These are phyloP conservation scores for Malbranchea zuffiana DNA, from an alignment of 2,329 filamentous ascomycete genomes.

Conservation along the genomic window DNA sequence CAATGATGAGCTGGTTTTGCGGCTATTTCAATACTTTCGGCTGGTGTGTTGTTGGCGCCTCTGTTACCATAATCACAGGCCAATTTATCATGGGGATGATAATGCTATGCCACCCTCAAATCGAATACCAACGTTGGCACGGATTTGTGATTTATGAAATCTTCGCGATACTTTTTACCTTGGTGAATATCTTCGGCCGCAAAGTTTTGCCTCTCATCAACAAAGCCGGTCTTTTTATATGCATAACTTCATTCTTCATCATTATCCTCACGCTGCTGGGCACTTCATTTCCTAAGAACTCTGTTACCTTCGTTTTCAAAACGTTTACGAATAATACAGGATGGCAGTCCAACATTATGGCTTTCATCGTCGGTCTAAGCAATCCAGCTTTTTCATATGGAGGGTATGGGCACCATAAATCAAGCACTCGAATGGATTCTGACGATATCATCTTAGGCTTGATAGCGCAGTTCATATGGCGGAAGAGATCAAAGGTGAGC, in stretches of 20 bases:
- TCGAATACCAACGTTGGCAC: neutral
- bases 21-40: conserved; percentile 2
- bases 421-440: no score
- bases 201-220: neutral
- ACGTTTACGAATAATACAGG: conserved; percentile 42
- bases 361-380: conserved; percentile 42
- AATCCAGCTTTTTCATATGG: conserved; percentile 21
- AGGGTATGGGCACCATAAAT: neutral
- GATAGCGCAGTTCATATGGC: conserved; percentile 41
- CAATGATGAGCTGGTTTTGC: conserved; percentile 3
- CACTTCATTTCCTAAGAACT: neutral
- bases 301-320: conserved; percentile 39
- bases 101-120: neutral
- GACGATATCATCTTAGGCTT: conserved; percentile 33
- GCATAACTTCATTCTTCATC: neutral
- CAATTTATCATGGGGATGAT: conserved; percentile 1
- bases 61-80: neutral
- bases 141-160: neutral
- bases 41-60: neutral
- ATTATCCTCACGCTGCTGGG: neutral
- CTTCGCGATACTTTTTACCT: neutral
- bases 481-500: conserved; percentile 32
- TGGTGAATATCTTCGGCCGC: neutral
- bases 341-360: conserved; percentile 37
- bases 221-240: neutral